These are phyloP conservation scores for Marasmius sp. DNA, from an alignment of 1,284 basidiomycete genomes.

Conservation along the genomic window DNA sequence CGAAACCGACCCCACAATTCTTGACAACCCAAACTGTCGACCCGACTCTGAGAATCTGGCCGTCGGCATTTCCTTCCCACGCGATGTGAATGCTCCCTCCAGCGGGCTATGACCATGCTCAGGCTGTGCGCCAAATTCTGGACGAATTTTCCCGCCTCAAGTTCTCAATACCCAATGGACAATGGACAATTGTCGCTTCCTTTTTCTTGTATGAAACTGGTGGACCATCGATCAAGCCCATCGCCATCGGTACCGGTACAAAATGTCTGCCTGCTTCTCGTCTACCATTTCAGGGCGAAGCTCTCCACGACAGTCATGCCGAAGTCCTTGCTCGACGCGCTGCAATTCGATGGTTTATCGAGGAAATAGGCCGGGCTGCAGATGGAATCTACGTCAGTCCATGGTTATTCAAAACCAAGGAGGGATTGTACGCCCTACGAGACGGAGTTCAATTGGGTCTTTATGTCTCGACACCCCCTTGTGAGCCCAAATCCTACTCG, in stretches of 20 bases:
- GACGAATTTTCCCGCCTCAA: constrained; percentile 42
- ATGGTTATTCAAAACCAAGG: constrained; percentile 28
- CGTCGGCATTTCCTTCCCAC: no score
- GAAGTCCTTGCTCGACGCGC: constrained; percentile 86
- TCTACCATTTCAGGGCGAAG: constrained; percentile 74
- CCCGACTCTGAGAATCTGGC: no score
- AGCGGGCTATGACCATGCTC: background rate
- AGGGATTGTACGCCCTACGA: constrained; percentile 50
- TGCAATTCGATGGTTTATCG: constrained; percentile 78
- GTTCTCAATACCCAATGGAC: constrained; percentile 46
- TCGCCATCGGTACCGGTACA: constrained; percentile 81
- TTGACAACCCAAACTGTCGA: no score
- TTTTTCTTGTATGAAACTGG: constrained; percentile 43
- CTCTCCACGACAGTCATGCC: constrained; percentile 88
- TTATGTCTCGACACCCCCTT: constrained; percentile 90
- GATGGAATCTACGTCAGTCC: constrained; percentile 39
- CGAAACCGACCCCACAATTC: no score
- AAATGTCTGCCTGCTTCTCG: constrained; percentile 78
- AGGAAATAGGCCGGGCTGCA: constrained; percentile 51
- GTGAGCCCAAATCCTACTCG: constrained; percentile 44
- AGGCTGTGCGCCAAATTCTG: constrained; percentile 34
- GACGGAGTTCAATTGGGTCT: constrained; percentile 58
- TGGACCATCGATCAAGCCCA: constrained; percentile 39
- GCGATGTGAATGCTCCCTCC: background rate
- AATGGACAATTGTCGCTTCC: constrained; percentile 63